Evolutionary conservation across 192 early-diverging fungal genomes (phyloP), one percentile per base, ranked within the genome.

Genomic region (Entomortierella chlamydospora): DNA sequence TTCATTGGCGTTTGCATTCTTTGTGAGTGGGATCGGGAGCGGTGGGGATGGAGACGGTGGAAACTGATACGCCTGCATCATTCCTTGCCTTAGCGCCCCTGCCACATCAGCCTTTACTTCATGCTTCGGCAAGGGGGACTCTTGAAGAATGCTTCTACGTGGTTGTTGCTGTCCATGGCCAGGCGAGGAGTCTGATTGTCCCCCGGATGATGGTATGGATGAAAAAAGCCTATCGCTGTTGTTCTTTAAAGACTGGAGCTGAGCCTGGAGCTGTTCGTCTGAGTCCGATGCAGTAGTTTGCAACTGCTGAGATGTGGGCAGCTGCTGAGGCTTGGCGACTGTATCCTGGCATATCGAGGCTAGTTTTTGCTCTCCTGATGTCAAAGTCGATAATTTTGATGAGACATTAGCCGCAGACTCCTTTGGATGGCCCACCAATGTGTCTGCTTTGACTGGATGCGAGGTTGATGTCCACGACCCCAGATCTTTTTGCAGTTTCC

Each of bases 1-100:
- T 4, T 58, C 51, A 1, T 45, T 25, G 8, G 26, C n/a, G 23
- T 25, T 39, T 33, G 61, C 25, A 1, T 31, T 61, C 22, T 53
- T 69, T 15, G 74, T 31, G 8, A 43, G 53, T 8, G 74, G 74
- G 55, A 78, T 78, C 5, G 74, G 70, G 3, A 69, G 34, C 23
- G 74, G 74, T 8, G 74, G 66, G 2, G 74, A 78, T 29, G 74
- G 66, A n/a, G 53, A 52, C 3, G 74, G 67, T 15, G 74, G 74
- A 43, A 78, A 70, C 34, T 59, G 41, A 28, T 70, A 78, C 5
- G 60, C 30, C 23, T 58, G 61, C 67, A 70, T 69, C 4, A 29
- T n/a, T 53, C 64, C 74, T 34, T 70, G 53, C 9, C 11, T 64
- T 23, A 12, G 33, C 28, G 52, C 4, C 1, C 13, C 42, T 6